Conservation (phyloP, 306 rosid species). For the Fragaria iinumae region DNA sequence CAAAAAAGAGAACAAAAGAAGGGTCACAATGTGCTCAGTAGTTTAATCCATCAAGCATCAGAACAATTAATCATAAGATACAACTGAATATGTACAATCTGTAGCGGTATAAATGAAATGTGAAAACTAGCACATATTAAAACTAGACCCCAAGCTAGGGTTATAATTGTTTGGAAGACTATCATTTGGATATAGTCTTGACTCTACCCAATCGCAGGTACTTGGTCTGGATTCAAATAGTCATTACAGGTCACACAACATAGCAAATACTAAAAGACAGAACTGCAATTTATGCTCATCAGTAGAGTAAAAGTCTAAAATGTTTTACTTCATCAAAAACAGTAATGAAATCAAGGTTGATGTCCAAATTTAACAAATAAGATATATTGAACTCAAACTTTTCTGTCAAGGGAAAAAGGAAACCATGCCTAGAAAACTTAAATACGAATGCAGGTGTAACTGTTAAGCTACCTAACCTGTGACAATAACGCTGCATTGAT, state of each 20-base stretch:
- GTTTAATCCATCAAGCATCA: neutral
- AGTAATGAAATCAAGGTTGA: neutral
- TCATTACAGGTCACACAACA: neutral
- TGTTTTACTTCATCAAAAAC: neutral
- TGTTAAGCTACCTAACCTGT: conserved; percentile 59
- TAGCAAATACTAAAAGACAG: neutral
- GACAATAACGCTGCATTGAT: conserved; percentile 87
- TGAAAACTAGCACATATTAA: neutral
- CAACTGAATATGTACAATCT: neutral
- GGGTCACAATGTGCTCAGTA: conserved; percentile 2
- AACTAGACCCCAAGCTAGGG: conserved; percentile 1
- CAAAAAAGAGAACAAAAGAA: conserved; percentile 20
- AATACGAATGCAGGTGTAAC: neutral
- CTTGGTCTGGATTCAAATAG: neutral
- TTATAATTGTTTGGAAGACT: neutral
- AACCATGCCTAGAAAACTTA: neutral
- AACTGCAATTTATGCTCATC: neutral
- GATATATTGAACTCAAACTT: neutral
- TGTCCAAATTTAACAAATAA: neutral
- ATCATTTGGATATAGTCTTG: neutral
- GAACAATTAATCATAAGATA: neutral
- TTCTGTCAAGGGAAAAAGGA: neutral
- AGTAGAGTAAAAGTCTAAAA: neutral
- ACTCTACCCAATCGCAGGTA: neutral
- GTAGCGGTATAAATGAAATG: neutral